These are phyloP conservation scores for Cutaneotrichosporon mucoides DNA, from an alignment of 1,284 basidiomycete species.

Conservation along the genomic window DNA sequence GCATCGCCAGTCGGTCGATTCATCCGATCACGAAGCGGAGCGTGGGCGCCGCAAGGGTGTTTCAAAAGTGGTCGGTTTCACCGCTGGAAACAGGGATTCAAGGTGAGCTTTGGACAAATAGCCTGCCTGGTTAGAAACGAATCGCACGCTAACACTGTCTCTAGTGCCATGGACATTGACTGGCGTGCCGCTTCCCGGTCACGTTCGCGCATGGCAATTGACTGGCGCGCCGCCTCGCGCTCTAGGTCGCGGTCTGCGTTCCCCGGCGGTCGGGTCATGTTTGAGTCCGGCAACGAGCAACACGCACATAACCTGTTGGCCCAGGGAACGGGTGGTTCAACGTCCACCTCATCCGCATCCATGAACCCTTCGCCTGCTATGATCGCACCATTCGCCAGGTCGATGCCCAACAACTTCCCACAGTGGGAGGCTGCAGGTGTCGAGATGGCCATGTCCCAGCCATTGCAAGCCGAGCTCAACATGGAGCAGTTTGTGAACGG, in stretches of 20 bases:
- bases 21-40: conserved; percentile 19
- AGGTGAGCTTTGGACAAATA: conserved; percentile 11
- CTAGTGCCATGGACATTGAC: conserved; percentile 65
- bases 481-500: conserved; percentile 21
- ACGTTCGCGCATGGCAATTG: conserved; percentile 75
- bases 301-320: conserved; percentile 52
- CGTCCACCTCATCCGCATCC: conserved; percentile 54
- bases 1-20: not conserved
- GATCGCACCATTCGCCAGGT: conserved; percentile 19
- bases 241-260: conserved; percentile 48
- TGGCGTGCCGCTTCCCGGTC: conserved; percentile 91
- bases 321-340: conserved; percentile 11
- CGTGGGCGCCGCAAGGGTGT: conserved; percentile 55
- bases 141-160: conserved; percentile 5
- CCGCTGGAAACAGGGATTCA: conserved; percentile 33
- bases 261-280: conserved; percentile 35
- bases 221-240: conserved; percentile 52
- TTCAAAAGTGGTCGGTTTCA: conserved; percentile 51
- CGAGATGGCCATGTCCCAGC: conserved; percentile 25
- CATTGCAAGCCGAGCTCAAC: conserved; percentile 18
- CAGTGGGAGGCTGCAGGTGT: conserved; percentile 16
- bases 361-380: conserved; percentile 21
- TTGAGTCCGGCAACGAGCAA: conserved; percentile 41
- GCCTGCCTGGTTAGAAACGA: too few species aligned
- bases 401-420: conserved; percentile 24